phyloP scores from a whole-genome alignment of 2,329 filamentous ascomycete genomes.

The Arthrobotrys sinensis region DNA sequence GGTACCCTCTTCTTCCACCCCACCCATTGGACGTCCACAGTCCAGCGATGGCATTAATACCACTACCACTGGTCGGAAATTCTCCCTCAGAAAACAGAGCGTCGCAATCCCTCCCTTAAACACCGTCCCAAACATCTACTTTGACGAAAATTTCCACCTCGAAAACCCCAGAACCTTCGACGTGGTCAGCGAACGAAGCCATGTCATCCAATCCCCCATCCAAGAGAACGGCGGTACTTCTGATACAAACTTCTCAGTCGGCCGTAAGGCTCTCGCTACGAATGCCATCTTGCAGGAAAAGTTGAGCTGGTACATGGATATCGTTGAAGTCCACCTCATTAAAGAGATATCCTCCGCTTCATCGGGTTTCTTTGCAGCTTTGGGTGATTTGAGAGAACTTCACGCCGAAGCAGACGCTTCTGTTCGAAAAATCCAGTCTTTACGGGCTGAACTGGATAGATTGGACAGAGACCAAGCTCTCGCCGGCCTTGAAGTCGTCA shows the following conservation, averaged over 20 bases:
- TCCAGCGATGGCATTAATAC: conserved; percentile 35
- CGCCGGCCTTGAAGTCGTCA: conserved; percentile 86
- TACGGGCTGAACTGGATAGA: conserved; percentile 83
- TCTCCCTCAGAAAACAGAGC: conserved; percentile 71
- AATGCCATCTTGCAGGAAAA: conserved; percentile 99
- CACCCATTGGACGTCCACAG: conserved; percentile 33
- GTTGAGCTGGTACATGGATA: conserved; percentile 99
- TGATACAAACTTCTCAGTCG: conserved; percentile 71
- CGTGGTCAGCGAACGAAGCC: conserved; percentile 93
- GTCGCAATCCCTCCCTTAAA: conserved; percentile 86
- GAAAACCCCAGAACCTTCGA: conserved; percentile 98
- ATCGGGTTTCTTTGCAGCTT: conserved; percentile 93
- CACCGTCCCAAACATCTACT: conserved; percentile 93
- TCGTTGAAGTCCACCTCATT: conserved; percentile 96
- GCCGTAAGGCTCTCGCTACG: conserved; percentile 84
- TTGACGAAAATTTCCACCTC: conserved; percentile 93
- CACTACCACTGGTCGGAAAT: conserved; percentile 23
- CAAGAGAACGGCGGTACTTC: conserved; percentile 54
- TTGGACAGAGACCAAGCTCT: conserved; percentile 90
- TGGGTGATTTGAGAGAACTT: conserved; percentile 90
- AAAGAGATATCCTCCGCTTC: conserved; percentile 96
- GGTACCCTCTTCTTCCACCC: conserved; percentile 38
- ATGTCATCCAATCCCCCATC: conserved; percentile 82
- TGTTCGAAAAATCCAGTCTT: conserved; percentile 84
- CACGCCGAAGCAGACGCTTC: conserved; percentile 94